phyloP scores from a whole-genome alignment of 768 basidiomycete genomes.

The Hygrocybe coccinea region DNA sequence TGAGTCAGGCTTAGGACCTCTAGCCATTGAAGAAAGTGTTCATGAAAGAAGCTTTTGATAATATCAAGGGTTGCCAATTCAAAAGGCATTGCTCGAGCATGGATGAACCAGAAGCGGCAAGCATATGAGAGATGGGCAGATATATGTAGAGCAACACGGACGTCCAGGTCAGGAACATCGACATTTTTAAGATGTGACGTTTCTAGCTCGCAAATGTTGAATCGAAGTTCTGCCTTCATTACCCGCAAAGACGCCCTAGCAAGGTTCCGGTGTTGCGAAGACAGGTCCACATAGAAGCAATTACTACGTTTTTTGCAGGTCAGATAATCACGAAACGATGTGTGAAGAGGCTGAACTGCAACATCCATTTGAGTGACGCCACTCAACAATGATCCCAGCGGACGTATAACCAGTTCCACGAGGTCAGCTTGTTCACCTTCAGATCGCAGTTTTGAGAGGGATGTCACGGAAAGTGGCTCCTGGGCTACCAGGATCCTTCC shows the following conservation, averaged over 20 bases:
- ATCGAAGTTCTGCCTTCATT: slow-evolving; percentile 31
- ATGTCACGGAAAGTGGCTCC: slow-evolving; percentile 4
- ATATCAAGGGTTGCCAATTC: background rate
- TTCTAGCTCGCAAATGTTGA: slow-evolving; percentile 38
- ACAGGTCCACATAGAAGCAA: slow-evolving; percentile 18
- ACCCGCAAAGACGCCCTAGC: slow-evolving; percentile 8
- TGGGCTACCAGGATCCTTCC: slow-evolving; percentile 4
- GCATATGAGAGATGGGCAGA: slow-evolving; percentile 31
- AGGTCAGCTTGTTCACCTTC: background rate
- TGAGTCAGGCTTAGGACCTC: slow-evolving; percentile 30
- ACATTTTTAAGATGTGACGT: slow-evolving; percentile 30
- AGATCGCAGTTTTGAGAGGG: background rate
- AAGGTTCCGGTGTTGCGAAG: slow-evolving; percentile 3
- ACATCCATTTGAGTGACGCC: background rate
- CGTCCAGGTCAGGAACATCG: slow-evolving; percentile 18
- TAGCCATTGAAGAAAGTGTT: slow-evolving; percentile 34
- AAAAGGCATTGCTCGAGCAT: slow-evolving; percentile 14
- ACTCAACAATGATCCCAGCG: slow-evolving; percentile 3
- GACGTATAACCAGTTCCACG: background rate
- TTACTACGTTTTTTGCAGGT: slow-evolving; percentile 19
- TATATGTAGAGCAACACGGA: slow-evolving; percentile 21
- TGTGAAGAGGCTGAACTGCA: slow-evolving; percentile 27
- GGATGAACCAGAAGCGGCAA: slow-evolving; percentile 36
- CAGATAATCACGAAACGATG: slow-evolving; percentile 35
- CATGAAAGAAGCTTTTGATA: slow-evolving; percentile 19